Evolutionary conservation across 495 filamentous ascomycete genomes (phyloP).

Genomic region (Cercophora scortea): DNA sequence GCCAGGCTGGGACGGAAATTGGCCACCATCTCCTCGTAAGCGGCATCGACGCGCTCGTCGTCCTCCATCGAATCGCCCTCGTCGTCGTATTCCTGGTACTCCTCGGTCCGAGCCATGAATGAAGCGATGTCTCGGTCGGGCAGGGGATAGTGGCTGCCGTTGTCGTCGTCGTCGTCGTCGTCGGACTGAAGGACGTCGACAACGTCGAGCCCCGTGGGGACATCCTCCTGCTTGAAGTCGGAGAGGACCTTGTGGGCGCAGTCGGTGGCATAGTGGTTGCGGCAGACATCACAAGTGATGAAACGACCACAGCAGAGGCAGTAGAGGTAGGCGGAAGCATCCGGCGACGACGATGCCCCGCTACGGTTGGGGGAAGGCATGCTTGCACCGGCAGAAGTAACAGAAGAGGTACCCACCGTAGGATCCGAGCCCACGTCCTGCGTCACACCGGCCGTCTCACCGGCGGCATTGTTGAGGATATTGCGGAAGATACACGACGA

Average conservation of each 20-base stretch:
- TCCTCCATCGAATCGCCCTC: constrained; percentile 2
- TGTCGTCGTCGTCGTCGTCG: constrained; percentile 2
- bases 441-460: constrained; percentile 93
- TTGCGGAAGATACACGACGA: constrained; percentile 89
- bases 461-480: constrained; percentile 76
- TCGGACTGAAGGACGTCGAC: neutral
- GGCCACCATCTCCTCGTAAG: neutral
- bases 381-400: constrained; percentile 13
- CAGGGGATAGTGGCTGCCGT: constrained; percentile 1
- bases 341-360: neutral
- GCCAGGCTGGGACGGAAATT: no score
- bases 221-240: neutral
- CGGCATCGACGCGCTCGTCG: neutral
- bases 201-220: neutral
- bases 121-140: constrained; percentile 3
- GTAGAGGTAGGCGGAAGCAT: constrained; percentile 5
- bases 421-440: constrained; percentile 94
- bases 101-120: constrained; percentile 2
- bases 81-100: constrained; percentile 5
- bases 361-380: no score
- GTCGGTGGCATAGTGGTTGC: constrained; percentile 6
- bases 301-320: constrained; percentile 13
- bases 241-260: neutral
- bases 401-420: constrained; percentile 69
- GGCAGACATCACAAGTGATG: constrained; percentile 10